A percentile compares a stretch with the other conserved stretches of the same genome.
These are phyloP conservation scores for Boletus coccyginus DNA, from an alignment of 768 basidiomycete species.

Conservation along the genomic window DNA sequence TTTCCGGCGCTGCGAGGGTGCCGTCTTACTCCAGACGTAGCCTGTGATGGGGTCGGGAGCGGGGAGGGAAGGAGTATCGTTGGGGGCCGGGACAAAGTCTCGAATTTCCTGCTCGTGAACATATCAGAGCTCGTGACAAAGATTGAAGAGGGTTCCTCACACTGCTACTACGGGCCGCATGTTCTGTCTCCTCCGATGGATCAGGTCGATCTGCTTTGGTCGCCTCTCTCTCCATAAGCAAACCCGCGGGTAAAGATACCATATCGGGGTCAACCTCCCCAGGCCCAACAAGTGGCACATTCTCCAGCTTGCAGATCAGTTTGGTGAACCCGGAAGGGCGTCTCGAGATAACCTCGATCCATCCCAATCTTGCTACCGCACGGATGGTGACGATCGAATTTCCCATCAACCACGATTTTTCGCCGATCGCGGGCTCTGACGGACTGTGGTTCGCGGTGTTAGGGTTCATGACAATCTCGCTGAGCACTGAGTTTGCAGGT, in stretches of 20 bases:
- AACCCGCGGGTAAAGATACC: constrained; percentile 64
- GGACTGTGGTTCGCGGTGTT: constrained; percentile 27
- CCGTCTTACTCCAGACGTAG: constrained; percentile 83
- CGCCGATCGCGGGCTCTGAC: constrained; percentile 41
- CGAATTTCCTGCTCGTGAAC: constrained; percentile 21
- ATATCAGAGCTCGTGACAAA: constrained; percentile 5
- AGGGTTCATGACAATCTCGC: constrained; percentile 73
- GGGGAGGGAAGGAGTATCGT: constrained; percentile 24
- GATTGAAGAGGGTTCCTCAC: constrained; percentile 11
- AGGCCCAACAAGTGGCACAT: constrained; percentile 79
- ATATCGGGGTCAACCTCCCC: constrained; percentile 85
- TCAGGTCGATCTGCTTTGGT: constrained; percentile 32
- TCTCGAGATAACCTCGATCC: constrained; percentile 83
- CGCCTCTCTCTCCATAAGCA: constrained; percentile 65
- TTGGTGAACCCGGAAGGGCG: constrained; percentile 87
- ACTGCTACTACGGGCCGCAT: not conserved
- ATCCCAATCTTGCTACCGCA: constrained; percentile 68
- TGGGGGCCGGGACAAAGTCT: constrained; percentile 5
- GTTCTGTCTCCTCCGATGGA: constrained; percentile 19
- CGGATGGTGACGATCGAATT: constrained; percentile 83
- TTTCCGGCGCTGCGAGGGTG: constrained; percentile 87
- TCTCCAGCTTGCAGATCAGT: constrained; percentile 83
- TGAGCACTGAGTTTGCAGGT: constrained; percentile 75
- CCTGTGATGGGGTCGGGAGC: constrained; percentile 75
- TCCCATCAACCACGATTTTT: constrained; percentile 86